Conservation (phyloP, 2,329 filamentous ascomycete genomes). For the Ascocoryne sarcoides region DNA sequence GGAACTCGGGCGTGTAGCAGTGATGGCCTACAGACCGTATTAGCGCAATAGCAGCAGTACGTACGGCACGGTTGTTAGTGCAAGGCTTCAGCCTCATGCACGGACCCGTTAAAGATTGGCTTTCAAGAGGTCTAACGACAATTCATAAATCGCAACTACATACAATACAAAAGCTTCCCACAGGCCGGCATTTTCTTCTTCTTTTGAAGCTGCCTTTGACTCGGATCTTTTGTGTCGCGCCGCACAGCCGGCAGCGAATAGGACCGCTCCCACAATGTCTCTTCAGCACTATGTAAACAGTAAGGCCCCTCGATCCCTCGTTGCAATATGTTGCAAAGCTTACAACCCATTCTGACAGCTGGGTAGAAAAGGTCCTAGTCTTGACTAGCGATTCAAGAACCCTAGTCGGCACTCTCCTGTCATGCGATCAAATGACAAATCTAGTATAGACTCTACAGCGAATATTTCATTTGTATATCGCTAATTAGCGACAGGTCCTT, state of each 20-base stretch:
- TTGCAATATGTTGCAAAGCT: slow-evolving; percentile 18
- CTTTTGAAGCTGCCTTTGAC: no score
- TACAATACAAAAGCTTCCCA: neutral
- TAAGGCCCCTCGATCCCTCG: slow-evolving; percentile 27
- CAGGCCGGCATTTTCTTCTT: no score
- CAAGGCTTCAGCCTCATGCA: slow-evolving; percentile 9
- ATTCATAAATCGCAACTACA: neutral
- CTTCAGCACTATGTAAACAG: slow-evolving; percentile 45
- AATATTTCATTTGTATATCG: no score
- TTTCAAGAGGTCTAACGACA: no score
- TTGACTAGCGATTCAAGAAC: slow-evolving; percentile 89
- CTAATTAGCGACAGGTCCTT: slow-evolving; percentile 64
- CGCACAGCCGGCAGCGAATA: slow-evolving; percentile 20
- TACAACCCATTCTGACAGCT: slow-evolving; percentile 30
- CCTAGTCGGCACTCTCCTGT: slow-evolving; percentile 71
- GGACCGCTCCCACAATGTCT: slow-evolving; percentile 34
- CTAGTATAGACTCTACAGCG: no score
- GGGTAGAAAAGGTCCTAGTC: slow-evolving; percentile 78
- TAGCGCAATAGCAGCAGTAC: no score
- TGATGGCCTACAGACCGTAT: no score
- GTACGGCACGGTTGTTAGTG: slow-evolving; percentile 5
- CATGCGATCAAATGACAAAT: slow-evolving; percentile 88
- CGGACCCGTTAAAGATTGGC: slow-evolving; percentile 3
- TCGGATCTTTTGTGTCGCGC: no score
- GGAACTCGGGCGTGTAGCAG: no score